A percentile compares a stretch with the other conserved stretches of the same genome.
These are phyloP conservation scores for Lentinula raphanica DNA, from an alignment of 768 basidiomycete genomes.

Conservation along the genomic window DNA sequence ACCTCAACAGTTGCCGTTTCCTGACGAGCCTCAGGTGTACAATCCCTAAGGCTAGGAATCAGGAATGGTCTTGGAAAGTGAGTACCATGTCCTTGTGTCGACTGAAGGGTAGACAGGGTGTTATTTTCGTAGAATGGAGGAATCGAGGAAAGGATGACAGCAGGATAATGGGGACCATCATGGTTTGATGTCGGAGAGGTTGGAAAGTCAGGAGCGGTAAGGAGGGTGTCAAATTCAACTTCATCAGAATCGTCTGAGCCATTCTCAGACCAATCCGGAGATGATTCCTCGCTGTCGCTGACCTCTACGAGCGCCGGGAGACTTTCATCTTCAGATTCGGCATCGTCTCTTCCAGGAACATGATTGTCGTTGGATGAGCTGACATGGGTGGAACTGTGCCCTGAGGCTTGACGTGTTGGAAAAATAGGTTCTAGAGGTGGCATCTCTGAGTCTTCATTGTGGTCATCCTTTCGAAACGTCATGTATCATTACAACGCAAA, in stretches of 20 bases:
- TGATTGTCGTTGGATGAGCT: no score
- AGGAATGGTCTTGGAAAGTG: background rate
- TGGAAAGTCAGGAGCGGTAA: background rate
- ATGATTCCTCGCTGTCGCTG: conserved; percentile 24
- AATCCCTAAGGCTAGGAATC: background rate
- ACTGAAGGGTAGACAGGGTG: background rate
- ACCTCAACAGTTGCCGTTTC: background rate
- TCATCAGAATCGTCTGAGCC: conserved; percentile 3
- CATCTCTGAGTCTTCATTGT: background rate
- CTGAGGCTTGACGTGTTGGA: background rate
- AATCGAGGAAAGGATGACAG: background rate
- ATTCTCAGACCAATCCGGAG: conserved; percentile 3
- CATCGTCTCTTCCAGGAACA: conserved; percentile 8
- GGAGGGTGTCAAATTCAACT: background rate
- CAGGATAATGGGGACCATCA: no score
- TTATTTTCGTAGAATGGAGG: background rate
- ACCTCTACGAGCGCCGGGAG: conserved; percentile 30
- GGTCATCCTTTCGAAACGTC: background rate
- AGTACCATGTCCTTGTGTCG: background rate
- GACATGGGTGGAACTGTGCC: background rate
- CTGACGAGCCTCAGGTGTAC: background rate
- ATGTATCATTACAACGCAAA: background rate
- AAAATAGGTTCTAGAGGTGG: background rate
- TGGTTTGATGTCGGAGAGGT: background rate
- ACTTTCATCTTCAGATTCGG: conserved; percentile 22